Conservation (phyloP, 192 early-diverging fungal genomes). For the Allomyces macrogynus region DNA sequence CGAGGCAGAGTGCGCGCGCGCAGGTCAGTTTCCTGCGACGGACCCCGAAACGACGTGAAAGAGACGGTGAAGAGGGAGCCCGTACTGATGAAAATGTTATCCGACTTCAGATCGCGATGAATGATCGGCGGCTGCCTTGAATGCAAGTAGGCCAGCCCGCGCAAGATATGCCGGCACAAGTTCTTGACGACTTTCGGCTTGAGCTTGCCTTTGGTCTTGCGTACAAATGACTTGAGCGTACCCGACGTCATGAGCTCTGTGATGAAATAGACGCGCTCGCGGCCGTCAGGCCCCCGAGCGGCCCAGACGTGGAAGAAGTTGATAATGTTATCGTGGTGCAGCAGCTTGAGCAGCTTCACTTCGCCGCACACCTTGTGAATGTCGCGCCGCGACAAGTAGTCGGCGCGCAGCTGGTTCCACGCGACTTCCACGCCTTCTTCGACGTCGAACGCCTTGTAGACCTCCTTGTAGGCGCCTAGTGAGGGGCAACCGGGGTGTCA, state of each 20-base stretch:
- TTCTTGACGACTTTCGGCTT: slow-evolving; percentile 54
- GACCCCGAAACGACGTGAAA: too few species aligned
- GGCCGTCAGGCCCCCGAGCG: slow-evolving; percentile 24
- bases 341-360: slow-evolving; percentile 46
- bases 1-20: too few species aligned
- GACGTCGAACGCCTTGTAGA: slow-evolving; percentile 35
- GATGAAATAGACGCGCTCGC: slow-evolving; percentile 56
- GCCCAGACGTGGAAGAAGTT: slow-evolving; percentile 52
- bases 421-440: slow-evolving; percentile 38
- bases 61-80: too few species aligned
- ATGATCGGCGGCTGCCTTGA: slow-evolving; percentile 60
- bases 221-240: slow-evolving; percentile 55
- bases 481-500: neutral
- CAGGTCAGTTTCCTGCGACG: too few species aligned
- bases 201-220: slow-evolving; percentile 43
- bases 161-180: slow-evolving; percentile 64
- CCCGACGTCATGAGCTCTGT: slow-evolving; percentile 81
- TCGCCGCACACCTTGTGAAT: slow-evolving; percentile 19
- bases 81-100: slow-evolving; percentile 68
- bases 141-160: slow-evolving; percentile 61
- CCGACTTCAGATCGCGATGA: slow-evolving; percentile 50
- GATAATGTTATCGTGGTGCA: slow-evolving; percentile 67
- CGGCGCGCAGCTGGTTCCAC: slow-evolving; percentile 48
- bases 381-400: slow-evolving; percentile 17
- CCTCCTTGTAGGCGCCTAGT: slow-evolving; percentile 39